phyloP scores from a whole-genome alignment of 1,284 basidiomycete genomes.

The Leccinum fallax region DNA sequence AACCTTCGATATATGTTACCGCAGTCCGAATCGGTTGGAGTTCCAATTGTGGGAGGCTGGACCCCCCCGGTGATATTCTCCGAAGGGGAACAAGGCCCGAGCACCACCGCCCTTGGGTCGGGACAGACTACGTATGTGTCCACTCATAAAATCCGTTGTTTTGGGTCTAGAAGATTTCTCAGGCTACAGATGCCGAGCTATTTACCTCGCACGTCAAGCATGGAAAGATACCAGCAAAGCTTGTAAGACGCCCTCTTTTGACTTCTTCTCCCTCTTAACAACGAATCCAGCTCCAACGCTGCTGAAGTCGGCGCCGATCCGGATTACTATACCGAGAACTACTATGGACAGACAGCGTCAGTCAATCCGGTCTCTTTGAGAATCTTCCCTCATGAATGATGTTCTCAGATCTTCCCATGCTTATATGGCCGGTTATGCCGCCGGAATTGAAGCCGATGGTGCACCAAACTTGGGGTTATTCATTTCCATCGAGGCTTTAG shows the following conservation, averaged over 20 bases:
- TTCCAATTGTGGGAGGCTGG: slow-evolving; percentile 5
- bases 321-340: slow-evolving; percentile 10
- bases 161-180: background rate
- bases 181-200: slow-evolving; percentile 13
- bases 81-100: slow-evolving; percentile 12
- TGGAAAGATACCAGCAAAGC: slow-evolving; percentile 12
- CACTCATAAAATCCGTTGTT: background rate
- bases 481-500: slow-evolving; percentile 15
- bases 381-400: slow-evolving; percentile 7
- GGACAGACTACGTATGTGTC: slow-evolving; percentile 18
- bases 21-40: slow-evolving; percentile 5
- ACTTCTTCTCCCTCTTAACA: background rate
- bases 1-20: slow-evolving; percentile 9
- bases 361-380: slow-evolving; percentile 2
- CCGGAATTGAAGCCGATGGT: background rate
- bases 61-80: background rate
- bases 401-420: slow-evolving; percentile 5
- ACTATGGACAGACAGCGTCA: slow-evolving; percentile 18
- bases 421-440: slow-evolving; percentile 12
- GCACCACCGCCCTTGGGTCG: background rate
- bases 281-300: slow-evolving; percentile 12
- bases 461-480: slow-evolving; percentile 17
- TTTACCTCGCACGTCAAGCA: background rate
- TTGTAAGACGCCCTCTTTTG: slow-evolving; percentile 15
- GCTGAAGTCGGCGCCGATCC: slow-evolving; percentile 3